Percentiles rank a stretch among this genome's conserved stretches.
These are phyloP conservation scores for Vanrija humicola DNA, from an alignment of 1,284 basidiomycete species.

Conservation along the genomic window DNA sequence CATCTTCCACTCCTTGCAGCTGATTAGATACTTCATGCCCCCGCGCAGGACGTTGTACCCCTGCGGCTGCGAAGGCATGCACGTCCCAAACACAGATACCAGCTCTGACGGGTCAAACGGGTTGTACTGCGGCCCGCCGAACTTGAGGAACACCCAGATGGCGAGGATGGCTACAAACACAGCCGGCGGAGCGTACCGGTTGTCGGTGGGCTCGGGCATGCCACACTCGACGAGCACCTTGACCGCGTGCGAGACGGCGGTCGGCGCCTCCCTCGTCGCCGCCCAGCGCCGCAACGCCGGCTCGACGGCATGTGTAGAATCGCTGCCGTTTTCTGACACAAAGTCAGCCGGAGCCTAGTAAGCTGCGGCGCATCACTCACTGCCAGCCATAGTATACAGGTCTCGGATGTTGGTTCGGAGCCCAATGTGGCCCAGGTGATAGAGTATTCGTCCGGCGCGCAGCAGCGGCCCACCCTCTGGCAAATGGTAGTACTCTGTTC, in stretches of 20 bases:
- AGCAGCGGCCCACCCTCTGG: neutral
- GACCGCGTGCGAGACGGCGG: slow-evolving; percentile 15
- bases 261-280: slow-evolving; percentile 5
- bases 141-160: slow-evolving; percentile 21
- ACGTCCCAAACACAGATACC: neutral
- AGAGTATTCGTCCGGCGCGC: slow-evolving; percentile 6
- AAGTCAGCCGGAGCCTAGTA: neutral
- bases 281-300: slow-evolving; percentile 14
- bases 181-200: slow-evolving; percentile 16
- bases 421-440: slow-evolving; percentile 23
- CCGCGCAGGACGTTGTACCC: slow-evolving; percentile 6
- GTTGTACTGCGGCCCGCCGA: slow-evolving; percentile 5
- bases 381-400: slow-evolving; percentile 19
- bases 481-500: slow-evolving; percentile 14
- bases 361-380: slow-evolving; percentile 9
- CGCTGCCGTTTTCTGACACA: slow-evolving; percentile 9
- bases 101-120: neutral
- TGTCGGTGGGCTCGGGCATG: slow-evolving; percentile 7
- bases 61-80: neutral
- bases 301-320: slow-evolving; percentile 4
- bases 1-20: slow-evolving; percentile 23
- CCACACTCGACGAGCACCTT: slow-evolving; percentile 9
- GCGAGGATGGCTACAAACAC: slow-evolving; percentile 19
- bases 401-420: slow-evolving; percentile 17
- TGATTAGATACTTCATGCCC: slow-evolving; percentile 19